Evolutionary conservation across 305 asterid genomes (phyloP), one percentile per base, ranked within the genome.

Genomic region (Fraxinus greggii): DNA sequence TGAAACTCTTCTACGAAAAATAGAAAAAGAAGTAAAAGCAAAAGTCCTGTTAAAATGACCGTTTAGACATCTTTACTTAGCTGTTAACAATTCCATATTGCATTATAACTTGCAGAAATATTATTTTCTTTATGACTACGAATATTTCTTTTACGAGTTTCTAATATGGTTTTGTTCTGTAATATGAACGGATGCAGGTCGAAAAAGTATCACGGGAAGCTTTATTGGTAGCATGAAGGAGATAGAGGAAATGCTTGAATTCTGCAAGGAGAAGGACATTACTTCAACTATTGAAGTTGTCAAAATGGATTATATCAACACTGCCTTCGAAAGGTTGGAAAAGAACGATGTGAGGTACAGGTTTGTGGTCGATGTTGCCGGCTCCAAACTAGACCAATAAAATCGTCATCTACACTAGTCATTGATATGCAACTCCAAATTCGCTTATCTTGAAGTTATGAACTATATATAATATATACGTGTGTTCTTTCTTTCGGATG

Each of bases 281-380:
- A 75, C 86, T 59, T 96, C 98, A 59, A 92, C 84, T 77, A 93
- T 96, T 38, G 99, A 96, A 83, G 83, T 88, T 0, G 97, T 96
- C 88, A 96, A 94, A 85, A 94, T 96, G 97, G 98, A 94, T 72
- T 94, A 94, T 42, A 83, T 94, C 56, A 96, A 96, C 85, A 90
- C 92, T 7, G 99, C 99, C 0, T 77, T 96, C 9, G 93, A 94
- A 76, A 90, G 99, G 91, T 86, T 96, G 81, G 99, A 91, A 82
- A 94, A 96, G 90, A 96, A 94, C 69, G 99, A 96, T 9, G 99
- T 96, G 24, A 86, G 99, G 31, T 96, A 96, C 79, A 82, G 99
- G 78, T 96, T 96, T 54, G 99, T 94, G 5, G 94, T 96, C 2
- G 99, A 96, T 81, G 94, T 96, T 61, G 97, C 91, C 0, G 99